Evolutionary conservation across 1,284 basidiomycete genomes (phyloP), one percentile per base, ranked within the genome.

Genomic region (Ganoderma boninense): DNA sequence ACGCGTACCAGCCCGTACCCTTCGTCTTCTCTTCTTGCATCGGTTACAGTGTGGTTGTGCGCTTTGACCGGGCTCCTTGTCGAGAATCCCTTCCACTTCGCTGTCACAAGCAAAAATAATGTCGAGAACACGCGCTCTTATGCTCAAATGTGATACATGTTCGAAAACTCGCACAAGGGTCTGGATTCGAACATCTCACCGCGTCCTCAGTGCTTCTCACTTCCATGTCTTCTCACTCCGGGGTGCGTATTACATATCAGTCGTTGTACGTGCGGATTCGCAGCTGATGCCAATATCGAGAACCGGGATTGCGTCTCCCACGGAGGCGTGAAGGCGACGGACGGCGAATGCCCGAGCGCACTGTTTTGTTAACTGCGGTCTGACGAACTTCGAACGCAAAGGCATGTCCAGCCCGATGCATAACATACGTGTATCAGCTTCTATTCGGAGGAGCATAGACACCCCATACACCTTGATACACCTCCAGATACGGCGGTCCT

Each of bases 281-380:
- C 57, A 0, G 57, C 38, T 60, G 38, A 60, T 57, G 20, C 57
- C 57, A 40, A 40, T 60, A 40, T 60, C n/a, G 11, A 32, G 18
- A 8, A 35, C 8, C 16, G 32, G n/a, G 32, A 57, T 57, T 18
- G 56, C 56, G n/a, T 23, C 57, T 20, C 14, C 7, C 32, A 23
- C 18, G n/a, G 5, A 60, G 35, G n/a, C 35, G 38, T 20, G n/a
- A 11, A 60, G 20, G 32, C 20, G 56, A 11, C 38, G 20, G 56
- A 20, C 32, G 56, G 20, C 38, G 57, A 13, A 40, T 38, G 57
- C 57, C 35, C 11, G 35, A 35, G 13, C 38, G 35, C 57, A 60
- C n/a, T 40, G 57, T 54, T 40, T n/a, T 40, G 57, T 54, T 40
- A 60, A 40, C 57, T 40, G 57, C 57, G 57, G 35, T 60, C 57